phyloP scores from a whole-genome alignment of 495 filamentous ascomycete genomes.

The Lasiosphaeria hispida region DNA sequence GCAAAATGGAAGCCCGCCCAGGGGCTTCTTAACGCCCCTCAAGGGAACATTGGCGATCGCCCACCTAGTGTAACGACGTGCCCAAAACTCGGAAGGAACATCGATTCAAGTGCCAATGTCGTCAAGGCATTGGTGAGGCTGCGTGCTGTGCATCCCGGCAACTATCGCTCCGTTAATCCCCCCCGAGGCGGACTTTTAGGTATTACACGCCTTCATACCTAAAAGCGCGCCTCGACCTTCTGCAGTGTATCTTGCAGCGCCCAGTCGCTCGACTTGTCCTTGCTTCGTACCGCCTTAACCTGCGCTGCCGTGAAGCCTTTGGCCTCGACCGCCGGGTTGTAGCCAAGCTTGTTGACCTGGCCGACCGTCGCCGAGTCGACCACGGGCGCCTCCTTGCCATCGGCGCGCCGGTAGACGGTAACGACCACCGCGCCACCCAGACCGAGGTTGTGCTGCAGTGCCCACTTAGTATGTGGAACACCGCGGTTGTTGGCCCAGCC shows the following conservation, averaged over 20 bases:
- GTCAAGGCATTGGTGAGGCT: too few species aligned
- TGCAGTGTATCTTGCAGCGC: conserved; percentile 70
- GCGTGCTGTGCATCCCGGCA: too few species aligned
- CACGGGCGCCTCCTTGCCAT: conserved; percentile 60
- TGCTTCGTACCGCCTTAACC: conserved; percentile 68
- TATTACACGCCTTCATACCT: neutral
- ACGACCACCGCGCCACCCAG: conserved; percentile 89
- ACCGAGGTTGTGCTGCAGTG: conserved; percentile 92
- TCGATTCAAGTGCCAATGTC: too few species aligned
- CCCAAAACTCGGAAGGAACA: too few species aligned
- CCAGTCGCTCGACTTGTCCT: conserved; percentile 64
- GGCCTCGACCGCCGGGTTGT: conserved; percentile 91
- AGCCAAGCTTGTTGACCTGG: conserved; percentile 66
- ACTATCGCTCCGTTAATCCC: neutral
- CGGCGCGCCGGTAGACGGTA: conserved; percentile 85
- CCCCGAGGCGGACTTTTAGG: too few species aligned
- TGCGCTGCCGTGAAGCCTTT: conserved; percentile 79
- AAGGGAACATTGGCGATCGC: too few species aligned
- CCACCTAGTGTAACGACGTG: too few species aligned
- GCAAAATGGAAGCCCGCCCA: neutral
- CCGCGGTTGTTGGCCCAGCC: conserved; percentile 94
- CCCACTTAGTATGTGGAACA: conserved; percentile 62
- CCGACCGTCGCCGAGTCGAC: conserved; percentile 59
- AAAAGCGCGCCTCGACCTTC: conserved; percentile 60
- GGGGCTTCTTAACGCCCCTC: too few species aligned